Conservation (phyloP, 176 grass and related monocot species). For the Stipa capillata region DNA sequence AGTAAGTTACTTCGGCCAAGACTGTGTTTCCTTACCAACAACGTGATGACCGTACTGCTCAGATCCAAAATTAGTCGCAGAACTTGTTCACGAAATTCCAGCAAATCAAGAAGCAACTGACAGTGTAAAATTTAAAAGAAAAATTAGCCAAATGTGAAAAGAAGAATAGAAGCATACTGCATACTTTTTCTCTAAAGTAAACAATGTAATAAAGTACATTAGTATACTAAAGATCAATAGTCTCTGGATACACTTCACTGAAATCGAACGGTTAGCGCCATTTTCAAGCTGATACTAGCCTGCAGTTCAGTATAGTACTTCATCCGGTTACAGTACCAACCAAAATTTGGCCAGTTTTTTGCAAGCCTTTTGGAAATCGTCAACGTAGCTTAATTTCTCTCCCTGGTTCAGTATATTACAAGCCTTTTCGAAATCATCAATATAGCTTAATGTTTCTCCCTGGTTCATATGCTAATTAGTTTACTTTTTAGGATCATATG, state of each 20-base stretch:
- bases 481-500: too few species aligned
- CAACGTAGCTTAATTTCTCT: not conserved
- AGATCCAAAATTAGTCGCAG: slow-evolving; percentile 73
- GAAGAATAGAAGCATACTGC: not conserved
- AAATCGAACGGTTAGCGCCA: not conserved
- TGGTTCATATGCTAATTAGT: not conserved
- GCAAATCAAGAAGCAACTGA: slow-evolving; percentile 78
- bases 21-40: slow-evolving; percentile 44
- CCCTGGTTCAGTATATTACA: slow-evolving; percentile 7
- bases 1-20: not conserved
- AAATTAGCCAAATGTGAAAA: not conserved
- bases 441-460: not conserved
- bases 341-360: not conserved
- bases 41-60: slow-evolving; percentile 89
- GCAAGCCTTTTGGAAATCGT: not conserved
- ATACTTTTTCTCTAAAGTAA: not conserved
- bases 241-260: not conserved
- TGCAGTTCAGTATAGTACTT: not conserved
- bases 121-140: not conserved
- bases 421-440: not conserved
- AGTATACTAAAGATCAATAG: not conserved
- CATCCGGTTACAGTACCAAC: not conserved
- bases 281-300: not conserved
- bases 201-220: not conserved
- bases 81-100: slow-evolving; percentile 87